A percentile compares a stretch with the other conserved stretches of the same genome.
Evolutionary conservation across 2,329 filamentous ascomycete species (phyloP).

Genomic region (Ambrosiella xylebori): DNA sequence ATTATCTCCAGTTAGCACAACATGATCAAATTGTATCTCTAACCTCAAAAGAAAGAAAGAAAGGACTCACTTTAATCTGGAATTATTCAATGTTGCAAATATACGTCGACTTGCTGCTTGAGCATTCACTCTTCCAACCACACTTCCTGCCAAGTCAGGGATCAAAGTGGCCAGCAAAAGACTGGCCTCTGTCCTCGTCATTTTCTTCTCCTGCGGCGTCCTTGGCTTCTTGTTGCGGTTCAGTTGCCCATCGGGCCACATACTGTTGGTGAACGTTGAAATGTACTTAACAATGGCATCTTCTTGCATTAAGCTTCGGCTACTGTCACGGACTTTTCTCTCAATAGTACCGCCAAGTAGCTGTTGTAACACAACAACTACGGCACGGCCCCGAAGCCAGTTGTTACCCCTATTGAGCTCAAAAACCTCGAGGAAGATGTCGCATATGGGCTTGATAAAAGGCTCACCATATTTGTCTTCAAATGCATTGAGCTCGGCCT

Average conservation of each 20-base stretch:
- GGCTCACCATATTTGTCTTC: constrained; percentile 80
- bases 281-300: constrained; percentile 65
- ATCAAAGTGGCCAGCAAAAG: constrained; percentile 77
- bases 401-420: constrained; percentile 90
- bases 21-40: no score
- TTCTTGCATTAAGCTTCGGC: constrained; percentile 56
- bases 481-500: constrained; percentile 85
- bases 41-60: constrained; percentile 15
- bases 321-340: constrained; percentile 77
- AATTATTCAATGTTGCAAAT: constrained; percentile 83
- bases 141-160: constrained; percentile 79
- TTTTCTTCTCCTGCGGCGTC: constrained; percentile 55
- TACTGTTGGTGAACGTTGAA: constrained; percentile 48
- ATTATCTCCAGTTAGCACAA: constrained; percentile 14
- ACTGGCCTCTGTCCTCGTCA: constrained; percentile 71
- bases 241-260: constrained; percentile 62
- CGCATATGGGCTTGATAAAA: constrained; percentile 96
- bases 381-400: constrained; percentile 87
- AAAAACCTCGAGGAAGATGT: constrained; percentile 91
- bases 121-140: constrained; percentile 83
- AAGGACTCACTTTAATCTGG: constrained; percentile 62
- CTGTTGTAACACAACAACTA: constrained; percentile 91
- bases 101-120: constrained; percentile 76
- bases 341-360: constrained; percentile 91
- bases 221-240: constrained; percentile 36